Evolutionary conservation across 116 monocot species (phyloP), one percentile per base, ranked within the genome.

Genomic region (Zostera marina): DNA sequence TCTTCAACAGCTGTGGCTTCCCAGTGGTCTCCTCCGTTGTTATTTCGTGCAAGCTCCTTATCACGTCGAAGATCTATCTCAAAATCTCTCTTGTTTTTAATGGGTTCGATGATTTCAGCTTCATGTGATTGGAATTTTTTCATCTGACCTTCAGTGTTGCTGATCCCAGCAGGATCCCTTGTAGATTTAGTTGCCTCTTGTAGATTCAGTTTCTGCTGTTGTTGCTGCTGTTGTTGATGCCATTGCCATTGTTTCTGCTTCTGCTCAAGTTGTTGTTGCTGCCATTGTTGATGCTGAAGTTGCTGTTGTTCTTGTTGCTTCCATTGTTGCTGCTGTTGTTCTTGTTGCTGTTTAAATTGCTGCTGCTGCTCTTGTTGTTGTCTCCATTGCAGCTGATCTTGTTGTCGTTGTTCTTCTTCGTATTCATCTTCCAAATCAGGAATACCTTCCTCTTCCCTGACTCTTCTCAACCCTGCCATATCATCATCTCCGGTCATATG

Each of bases 371-470:
- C 9, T 45, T 61, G 44, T 8, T 52, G 23, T 7, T 44, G 52
- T 7, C 22, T 60, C 4, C 65, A 26, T 2, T 69, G n/a, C n/a
- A n/a, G n/a, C n/a, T n/a, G n/a, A n/a, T n/a, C n/a, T n/a, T n/a
- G 40, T 16, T 72, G 63, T 6, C 68, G 66, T 11, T 63, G 49
- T 16, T 51, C 63, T 44, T 59, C 76, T 13, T 68, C 71, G 0
- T 74, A 72, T 20, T 80, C 83, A 32, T 84, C 93, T 73, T 98
- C 98, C 51, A 98, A 56, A 22, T 98, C 98, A 1, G 90, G 98
- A 22, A 98, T 98, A 16, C 98, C 98, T 85, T 98, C 98, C 67
- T 78, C 86, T 61, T 90, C 90, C 56, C 98, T 55, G 15, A 98
- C 83, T 63, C 63, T 80, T 74, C 81, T 77, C 19, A 98, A 52